Evolutionary conservation across 1,139 yeast species (phyloP).

Genomic region (Geotrichum bryndzae): DNA sequence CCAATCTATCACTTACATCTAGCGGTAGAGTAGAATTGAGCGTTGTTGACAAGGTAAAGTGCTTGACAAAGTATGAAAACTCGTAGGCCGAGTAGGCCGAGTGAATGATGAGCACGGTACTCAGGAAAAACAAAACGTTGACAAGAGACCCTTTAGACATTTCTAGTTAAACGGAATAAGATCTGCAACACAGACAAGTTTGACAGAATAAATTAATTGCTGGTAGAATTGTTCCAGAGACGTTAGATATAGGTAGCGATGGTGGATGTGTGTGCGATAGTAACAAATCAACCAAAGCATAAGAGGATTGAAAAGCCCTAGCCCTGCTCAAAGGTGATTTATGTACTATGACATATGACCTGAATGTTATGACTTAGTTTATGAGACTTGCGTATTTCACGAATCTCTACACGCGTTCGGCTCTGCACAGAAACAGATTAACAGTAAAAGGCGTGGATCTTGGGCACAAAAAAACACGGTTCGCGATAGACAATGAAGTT

Average conservation of each 20-base stretch:
- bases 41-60: constrained; percentile 21
- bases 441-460: too few species aligned
- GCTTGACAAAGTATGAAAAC: constrained; percentile 28
- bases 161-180: neutral
- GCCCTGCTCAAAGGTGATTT: neutral
- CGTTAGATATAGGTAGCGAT: neutral
- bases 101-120: constrained; percentile 28
- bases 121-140: neutral
- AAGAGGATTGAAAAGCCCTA: neutral
- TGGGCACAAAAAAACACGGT: too few species aligned
- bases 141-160: neutral
- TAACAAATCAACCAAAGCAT: neutral
- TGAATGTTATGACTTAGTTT: neutral
- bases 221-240: neutral
- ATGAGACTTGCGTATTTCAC: too few species aligned
- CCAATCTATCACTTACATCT: constrained; percentile 27
- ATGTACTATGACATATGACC: too few species aligned
- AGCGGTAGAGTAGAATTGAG: constrained; percentile 25
- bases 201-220: too few species aligned
- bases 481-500: too few species aligned
- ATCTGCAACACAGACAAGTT: neutral
- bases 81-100: constrained; percentile 36
- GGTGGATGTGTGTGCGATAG: neutral
- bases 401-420: too few species aligned
- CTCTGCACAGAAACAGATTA: too few species aligned